Base-by-base conservation (phyloP, 78 protist species). In the Mantamonas sphyraenae region DNA sequence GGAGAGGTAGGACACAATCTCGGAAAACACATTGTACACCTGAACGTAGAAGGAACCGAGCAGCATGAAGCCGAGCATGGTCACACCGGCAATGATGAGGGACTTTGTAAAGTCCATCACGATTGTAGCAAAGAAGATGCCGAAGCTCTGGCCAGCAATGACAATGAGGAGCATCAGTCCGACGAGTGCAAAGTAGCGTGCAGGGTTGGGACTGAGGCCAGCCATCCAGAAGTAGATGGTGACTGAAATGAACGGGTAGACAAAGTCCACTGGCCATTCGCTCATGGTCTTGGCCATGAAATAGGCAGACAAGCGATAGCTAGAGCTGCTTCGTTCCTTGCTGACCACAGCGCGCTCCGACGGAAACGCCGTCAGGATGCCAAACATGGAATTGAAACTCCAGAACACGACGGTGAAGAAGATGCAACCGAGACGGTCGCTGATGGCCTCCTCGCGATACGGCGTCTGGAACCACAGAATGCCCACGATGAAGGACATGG, bases 401-500 rank as follows among this genome's bases (percentile, higher is more conserved):
- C 3, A 5, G 64, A n/a, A 22, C n/a, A 72, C 5, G 14, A 34
- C n/a, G 24, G 34, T 7, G 55, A 72, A 12, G 66, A 72, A 72
- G 62, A 60, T 22, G 9, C 5, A 10, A 20, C 77, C 77, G 63
- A 16, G 22, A 16, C 64, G 43, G 47, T 72, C 67, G 24, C n/a
- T 28, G n/a, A 72, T 14, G n/a, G 26, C 57, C 64, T 7, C 50
- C 17, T 60, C 63, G 64, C 9, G 30, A 26, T 19, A 2, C 24
- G 14, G 50, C 14, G 59, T 24, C 43, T 38, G 63, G 22, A 47
- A 60, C 37, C 10, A 72, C 33, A 72, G 9, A 5, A 28, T 26
- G 51, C 68, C 64, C 19, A 72, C 47, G 43, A 72, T 26, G 30
- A 35, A 3, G 34, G 77, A 66, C 28, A 69, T n/a, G 40, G 28